Percentiles rank a stretch among this genome's conserved stretches.
Conservation (phyloP, 345 rosid genomes). For the Citropsis articulata region DNA sequence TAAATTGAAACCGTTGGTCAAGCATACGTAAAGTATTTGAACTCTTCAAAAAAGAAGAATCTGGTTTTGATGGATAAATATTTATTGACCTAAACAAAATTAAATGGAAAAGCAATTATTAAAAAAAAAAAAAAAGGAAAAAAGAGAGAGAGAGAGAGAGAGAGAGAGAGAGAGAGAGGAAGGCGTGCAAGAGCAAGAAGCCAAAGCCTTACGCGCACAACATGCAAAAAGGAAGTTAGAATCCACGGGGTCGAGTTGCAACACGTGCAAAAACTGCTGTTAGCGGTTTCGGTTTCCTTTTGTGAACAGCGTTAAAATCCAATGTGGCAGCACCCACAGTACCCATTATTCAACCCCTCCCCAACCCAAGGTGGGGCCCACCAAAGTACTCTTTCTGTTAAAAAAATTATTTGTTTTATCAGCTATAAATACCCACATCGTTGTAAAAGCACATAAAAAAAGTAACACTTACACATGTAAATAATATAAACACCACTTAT, state of each 20-base stretch:
- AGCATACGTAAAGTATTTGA: not conserved
- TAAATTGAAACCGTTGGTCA: not conserved
- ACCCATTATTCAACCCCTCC: not conserved
- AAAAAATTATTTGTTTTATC: not conserved
- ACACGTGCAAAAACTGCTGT: slow-evolving; percentile 19
- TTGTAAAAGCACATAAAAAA: not conserved
- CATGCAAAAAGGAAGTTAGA: slow-evolving; percentile 4
- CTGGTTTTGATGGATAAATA: not conserved
- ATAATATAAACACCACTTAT: not conserved
- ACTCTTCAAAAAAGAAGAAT: not conserved
- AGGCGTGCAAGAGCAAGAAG: not conserved
- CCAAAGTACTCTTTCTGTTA: not conserved
- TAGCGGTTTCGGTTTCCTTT: slow-evolving; percentile 8
- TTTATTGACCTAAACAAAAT: not conserved
- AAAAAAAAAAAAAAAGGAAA: not conserved
- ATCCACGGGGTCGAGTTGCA: not conserved
- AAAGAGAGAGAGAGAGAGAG: too few species aligned
- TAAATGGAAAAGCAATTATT: not conserved
- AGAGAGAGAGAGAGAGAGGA: not conserved
- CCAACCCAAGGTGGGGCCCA: not conserved
- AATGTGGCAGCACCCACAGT: not conserved
- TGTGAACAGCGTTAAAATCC: not conserved
- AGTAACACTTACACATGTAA: not conserved
- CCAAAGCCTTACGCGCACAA: not conserved
- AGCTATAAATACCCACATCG: not conserved